These are phyloP conservation scores for Danielia reshetovae DNA, from an alignment of 805 yeast genomes.

Conservation along the genomic window DNA sequence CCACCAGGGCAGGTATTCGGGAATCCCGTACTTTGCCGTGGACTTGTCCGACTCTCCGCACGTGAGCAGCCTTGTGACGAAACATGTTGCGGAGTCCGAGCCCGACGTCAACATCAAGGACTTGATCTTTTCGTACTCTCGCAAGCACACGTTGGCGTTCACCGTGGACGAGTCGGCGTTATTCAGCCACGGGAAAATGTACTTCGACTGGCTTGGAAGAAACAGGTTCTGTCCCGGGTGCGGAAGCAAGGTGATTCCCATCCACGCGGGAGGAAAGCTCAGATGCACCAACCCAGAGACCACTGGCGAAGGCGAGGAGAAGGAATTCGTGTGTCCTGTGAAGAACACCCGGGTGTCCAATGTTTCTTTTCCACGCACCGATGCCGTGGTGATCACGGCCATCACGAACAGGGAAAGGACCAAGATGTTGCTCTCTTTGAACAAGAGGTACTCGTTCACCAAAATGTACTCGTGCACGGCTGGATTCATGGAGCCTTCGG, in stretches of 20 bases:
- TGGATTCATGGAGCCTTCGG: constrained; percentile 95
- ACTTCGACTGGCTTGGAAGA: constrained; percentile 76
- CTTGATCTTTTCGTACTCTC: constrained; percentile 26
- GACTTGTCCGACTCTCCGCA: constrained; percentile 48
- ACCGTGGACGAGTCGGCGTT: constrained; percentile 52
- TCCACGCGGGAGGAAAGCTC: constrained; percentile 58
- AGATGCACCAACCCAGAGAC: constrained; percentile 14
- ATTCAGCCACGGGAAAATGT: constrained; percentile 79
- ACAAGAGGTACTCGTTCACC: constrained; percentile 51
- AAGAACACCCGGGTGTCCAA: constrained; percentile 53
- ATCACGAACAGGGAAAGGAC: constrained; percentile 58
- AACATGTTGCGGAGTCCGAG: constrained; percentile 13
- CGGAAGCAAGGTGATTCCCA: constrained; percentile 59
- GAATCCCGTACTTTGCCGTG: constrained; percentile 62
- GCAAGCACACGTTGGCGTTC: constrained; percentile 36
- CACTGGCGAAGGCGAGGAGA: constrained; percentile 9
- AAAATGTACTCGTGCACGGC: constrained; percentile 81
- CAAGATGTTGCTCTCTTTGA: constrained; percentile 67
- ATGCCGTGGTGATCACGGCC: constrained; percentile 82
- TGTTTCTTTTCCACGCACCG: constrained; percentile 88
- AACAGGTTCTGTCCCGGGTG: constrained; percentile 85
- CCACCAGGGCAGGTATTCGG: constrained; percentile 48
- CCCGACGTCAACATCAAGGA: constrained; percentile 15
- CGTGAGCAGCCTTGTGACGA: constrained; percentile 33
- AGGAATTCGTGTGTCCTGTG: constrained; percentile 32